Evolutionary conservation across 345 rosid species (phyloP).

Genomic region (Aegle marmelos): DNA sequence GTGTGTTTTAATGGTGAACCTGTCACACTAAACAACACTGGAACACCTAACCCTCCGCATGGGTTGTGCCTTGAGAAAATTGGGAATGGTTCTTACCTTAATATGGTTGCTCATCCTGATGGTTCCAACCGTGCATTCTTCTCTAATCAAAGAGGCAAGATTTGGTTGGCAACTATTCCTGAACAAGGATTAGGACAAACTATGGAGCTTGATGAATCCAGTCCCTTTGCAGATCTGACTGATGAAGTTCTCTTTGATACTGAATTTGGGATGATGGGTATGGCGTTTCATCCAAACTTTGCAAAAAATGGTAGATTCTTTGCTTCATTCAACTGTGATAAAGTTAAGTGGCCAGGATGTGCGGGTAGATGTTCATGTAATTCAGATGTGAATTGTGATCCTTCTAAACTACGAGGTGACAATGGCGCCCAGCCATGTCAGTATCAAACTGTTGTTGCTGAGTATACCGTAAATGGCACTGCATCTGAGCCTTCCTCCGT

Average conservation of each 20-base stretch:
- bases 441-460: slow-evolving; percentile 64
- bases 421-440: slow-evolving; percentile 75
- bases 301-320: slow-evolving; percentile 70
- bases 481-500: slow-evolving; percentile 54
- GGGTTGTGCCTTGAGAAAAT: slow-evolving; percentile 85
- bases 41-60: slow-evolving; percentile 39
- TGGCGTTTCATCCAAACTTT: slow-evolving; percentile 81
- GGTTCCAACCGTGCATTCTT: slow-evolving; percentile 81
- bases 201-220: slow-evolving; percentile 58
- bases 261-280: slow-evolving; percentile 76
- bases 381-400: slow-evolving; percentile 79
- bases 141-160: slow-evolving; percentile 62
- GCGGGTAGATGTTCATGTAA: slow-evolving; percentile 82
- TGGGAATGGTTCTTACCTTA: slow-evolving; percentile 64
- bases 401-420: slow-evolving; percentile 63
- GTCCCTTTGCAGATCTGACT: slow-evolving; percentile 75
- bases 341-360: slow-evolving; percentile 63
- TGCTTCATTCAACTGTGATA: slow-evolving; percentile 85
- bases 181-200: slow-evolving; percentile 59
- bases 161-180: slow-evolving; percentile 79
- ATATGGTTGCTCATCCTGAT: slow-evolving; percentile 92
- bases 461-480: slow-evolving; percentile 64
- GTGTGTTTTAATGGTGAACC: slow-evolving; percentile 64
- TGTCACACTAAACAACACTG: slow-evolving; percentile 37
- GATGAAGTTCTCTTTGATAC: slow-evolving; percentile 66